These are phyloP conservation scores for Fragilaria crotonensis DNA, from an alignment of 108 stramenopile species.

Conservation along the genomic window DNA sequence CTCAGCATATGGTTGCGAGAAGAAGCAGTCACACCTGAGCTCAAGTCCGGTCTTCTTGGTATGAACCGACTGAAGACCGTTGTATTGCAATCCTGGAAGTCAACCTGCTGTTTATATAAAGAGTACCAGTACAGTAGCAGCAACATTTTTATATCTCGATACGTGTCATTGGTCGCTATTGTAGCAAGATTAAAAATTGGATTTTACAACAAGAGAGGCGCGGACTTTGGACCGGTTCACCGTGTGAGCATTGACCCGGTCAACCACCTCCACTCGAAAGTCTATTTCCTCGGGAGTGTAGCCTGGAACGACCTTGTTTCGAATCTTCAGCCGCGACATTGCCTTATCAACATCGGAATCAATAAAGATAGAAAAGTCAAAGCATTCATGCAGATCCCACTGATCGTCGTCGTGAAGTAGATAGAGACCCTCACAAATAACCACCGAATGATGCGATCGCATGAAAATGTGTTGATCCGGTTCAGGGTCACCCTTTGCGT, in stretches of 20 bases:
- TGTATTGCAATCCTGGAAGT: neutral
- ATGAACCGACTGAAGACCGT: neutral
- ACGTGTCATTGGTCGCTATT: too few species aligned
- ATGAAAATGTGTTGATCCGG: slow-evolving; percentile 30
- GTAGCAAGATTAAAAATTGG: neutral
- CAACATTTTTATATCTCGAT: too few species aligned
- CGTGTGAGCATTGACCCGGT: slow-evolving; percentile 22
- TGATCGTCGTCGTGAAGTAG: slow-evolving; percentile 39
- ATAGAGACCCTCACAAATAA: slow-evolving; percentile 46
- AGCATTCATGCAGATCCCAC: slow-evolving; percentile 28
- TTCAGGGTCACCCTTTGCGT: slow-evolving; percentile 41
- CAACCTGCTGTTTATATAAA: neutral
- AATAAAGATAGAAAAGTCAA: slow-evolving; percentile 37
- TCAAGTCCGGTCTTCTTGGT: slow-evolving; percentile 14
- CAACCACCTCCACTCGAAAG: slow-evolving; percentile 27
- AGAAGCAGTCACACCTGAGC: slow-evolving; percentile 20
- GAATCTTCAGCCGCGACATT: slow-evolving; percentile 25
- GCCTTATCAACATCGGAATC: slow-evolving; percentile 42
- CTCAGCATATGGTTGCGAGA: slow-evolving; percentile 36
- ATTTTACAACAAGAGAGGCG: slow-evolving; percentile 2
- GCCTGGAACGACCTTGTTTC: slow-evolving; percentile 39
- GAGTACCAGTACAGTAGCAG: too few species aligned
- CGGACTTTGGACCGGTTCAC: slow-evolving; percentile 1
- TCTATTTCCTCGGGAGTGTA: slow-evolving; percentile 40
- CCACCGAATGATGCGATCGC: slow-evolving; percentile 22